These are phyloP conservation scores for Leptographium flavum DNA, from an alignment of 2,329 filamentous ascomycete genomes.

Conservation along the genomic window DNA sequence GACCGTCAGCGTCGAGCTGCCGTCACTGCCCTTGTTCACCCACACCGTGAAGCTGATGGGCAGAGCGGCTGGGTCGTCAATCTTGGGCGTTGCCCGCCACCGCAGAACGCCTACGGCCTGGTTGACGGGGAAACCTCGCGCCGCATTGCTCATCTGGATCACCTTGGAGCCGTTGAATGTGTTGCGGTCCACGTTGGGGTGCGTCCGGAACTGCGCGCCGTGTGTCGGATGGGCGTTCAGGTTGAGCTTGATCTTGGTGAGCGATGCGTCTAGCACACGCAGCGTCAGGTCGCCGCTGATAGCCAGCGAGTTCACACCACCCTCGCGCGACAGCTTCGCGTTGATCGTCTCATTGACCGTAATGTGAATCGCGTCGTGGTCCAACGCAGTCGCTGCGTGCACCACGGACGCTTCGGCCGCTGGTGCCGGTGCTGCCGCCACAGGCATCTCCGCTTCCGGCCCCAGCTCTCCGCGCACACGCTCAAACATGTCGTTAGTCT, in stretches of 20 bases:
- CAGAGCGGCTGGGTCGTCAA: constrained; percentile 64
- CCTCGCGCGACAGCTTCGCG: constrained; percentile 78
- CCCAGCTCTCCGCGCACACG: constrained; percentile 85
- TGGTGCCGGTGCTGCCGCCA: constrained; percentile 38
- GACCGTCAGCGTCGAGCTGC: constrained; percentile 78
- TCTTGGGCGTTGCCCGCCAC: constrained; percentile 76
- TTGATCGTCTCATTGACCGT: constrained; percentile 82
- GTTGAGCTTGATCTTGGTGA: constrained; percentile 84
- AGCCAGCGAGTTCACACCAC: constrained; percentile 70
- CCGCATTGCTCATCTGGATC: constrained; percentile 80
- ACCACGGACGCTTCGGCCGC: background rate
- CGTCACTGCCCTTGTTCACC: constrained; percentile 76
- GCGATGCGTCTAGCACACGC: constrained; percentile 71
- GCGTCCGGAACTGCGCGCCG: constrained; percentile 83
- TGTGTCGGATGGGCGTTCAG: constrained; percentile 63
- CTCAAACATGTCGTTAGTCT: constrained; percentile 94
- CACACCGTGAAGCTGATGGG: constrained; percentile 96
- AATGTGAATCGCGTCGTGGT: constrained; percentile 76
- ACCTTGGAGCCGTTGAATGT: constrained; percentile 69
- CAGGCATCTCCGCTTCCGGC: constrained; percentile 69
- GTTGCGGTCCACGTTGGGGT: constrained; percentile 88
- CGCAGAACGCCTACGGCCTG: constrained; percentile 85
- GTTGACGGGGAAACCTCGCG: constrained; percentile 86
- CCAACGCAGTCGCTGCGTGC: constrained; percentile 51
- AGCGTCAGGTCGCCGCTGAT: constrained; percentile 88